Percentiles rank a stretch among this genome's conserved stretches.
These are phyloP conservation scores for Acanthamoeba lenticulata DNA, from an alignment of 208 protist genomes.

Conservation along the genomic window DNA sequence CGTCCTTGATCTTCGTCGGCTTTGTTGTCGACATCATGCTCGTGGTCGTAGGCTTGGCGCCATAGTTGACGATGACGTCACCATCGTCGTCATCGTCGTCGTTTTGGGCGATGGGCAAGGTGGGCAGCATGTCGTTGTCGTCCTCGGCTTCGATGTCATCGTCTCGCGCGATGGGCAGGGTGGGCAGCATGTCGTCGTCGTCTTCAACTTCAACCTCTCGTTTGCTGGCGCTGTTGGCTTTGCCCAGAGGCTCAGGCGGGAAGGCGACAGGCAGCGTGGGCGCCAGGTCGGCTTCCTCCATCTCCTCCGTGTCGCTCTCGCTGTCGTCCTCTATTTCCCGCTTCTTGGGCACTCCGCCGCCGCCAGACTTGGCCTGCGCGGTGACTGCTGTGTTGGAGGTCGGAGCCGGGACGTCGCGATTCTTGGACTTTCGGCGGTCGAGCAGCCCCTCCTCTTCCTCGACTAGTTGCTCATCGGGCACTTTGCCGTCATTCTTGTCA, in stretches of 20 bases:
- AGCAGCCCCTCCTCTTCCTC: conserved; percentile 8
- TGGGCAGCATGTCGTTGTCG: background rate
- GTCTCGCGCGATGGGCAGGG: background rate
- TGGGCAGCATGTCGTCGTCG: background rate
- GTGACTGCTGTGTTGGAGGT: background rate
- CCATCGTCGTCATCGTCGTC: too few relatives aligned
- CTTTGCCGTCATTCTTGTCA: background rate
- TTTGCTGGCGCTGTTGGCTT: background rate
- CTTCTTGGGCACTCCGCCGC: background rate
- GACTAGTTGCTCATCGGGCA: background rate
- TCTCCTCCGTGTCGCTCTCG: conserved; percentile 32
- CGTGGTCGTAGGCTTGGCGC: background rate
- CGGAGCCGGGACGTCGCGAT: background rate
- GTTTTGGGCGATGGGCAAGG: background rate
- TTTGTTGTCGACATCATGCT: background rate
- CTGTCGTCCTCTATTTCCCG: background rate
- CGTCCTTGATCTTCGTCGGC: background rate
- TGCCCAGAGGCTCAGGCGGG: background rate
- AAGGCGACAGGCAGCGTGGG: background rate
- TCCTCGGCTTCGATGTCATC: background rate
- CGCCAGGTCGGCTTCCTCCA: conserved; percentile 5
- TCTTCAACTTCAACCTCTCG: background rate
- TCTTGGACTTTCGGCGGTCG: background rate
- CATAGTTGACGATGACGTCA: background rate
- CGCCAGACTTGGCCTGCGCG: too few relatives aligned